Conservation (phyloP, 129 eudicot species). For the Glebionis coronaria region DNA sequence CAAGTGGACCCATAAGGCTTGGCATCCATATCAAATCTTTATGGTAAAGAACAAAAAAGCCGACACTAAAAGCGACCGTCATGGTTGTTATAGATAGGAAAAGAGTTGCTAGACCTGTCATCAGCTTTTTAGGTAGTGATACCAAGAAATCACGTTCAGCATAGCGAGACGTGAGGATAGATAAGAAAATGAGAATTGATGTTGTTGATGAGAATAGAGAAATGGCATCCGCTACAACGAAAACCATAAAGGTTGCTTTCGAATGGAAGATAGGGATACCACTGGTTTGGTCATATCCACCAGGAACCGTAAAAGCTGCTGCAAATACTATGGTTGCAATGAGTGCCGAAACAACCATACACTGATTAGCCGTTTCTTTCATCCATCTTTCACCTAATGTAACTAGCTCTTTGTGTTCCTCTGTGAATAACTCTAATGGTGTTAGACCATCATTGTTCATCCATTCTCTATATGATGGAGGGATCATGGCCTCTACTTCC, state of each 20-base stretch:
- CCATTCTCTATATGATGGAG: too few relatives aligned
- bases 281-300: neutral
- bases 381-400: too few relatives aligned
- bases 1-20: constrained; percentile 21
- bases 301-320: too few relatives aligned
- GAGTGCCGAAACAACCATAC: too few relatives aligned
- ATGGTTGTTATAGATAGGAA: constrained; percentile 19
- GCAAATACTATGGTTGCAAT: too few relatives aligned
- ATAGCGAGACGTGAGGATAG: constrained; percentile 29
- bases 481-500: too few relatives aligned
- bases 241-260: constrained; percentile 13
- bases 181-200: constrained; percentile 19
- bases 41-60: constrained; percentile 30
- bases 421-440: too few relatives aligned
- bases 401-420: too few relatives aligned
- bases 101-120: constrained; percentile 18
- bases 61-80: constrained; percentile 22
- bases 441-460: too few relatives aligned
- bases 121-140: constrained; percentile 22
- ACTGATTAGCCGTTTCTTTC: too few relatives aligned
- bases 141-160: constrained; percentile 33
- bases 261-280: constrained; percentile 12
- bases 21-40: constrained; percentile 23
- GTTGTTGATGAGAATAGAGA: constrained; percentile 15
- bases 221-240: constrained; percentile 30